Evolutionary conservation across 441 rosid species (phyloP), one percentile per base, ranked within the genome.

Genomic region (Gossypium laxum): DNA sequence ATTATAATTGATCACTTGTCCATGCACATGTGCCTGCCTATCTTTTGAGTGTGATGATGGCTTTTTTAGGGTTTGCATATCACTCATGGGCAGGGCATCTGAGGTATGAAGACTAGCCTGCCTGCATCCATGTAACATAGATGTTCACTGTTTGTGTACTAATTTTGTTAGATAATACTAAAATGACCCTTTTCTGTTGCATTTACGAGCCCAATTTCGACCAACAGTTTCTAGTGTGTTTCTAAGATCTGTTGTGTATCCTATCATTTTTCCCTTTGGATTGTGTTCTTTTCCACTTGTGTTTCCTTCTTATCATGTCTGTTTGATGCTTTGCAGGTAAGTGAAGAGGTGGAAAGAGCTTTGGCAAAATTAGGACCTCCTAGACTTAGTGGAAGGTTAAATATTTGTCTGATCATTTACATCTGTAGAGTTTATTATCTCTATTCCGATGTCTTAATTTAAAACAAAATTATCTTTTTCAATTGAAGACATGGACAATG

Each of bases 311-410:
- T 55, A 38, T 38, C 2, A 60, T 58, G 71, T 57, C 14, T 30
- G 30, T 70, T 74, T 82, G 76, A 47, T 76, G 69, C 69, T 63
- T 60, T 76, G 72, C 84, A 95, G 99, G 99, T 95, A 21, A 95
- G 99, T 5, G 99, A 95, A 81, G 99, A 95, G 80, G 97, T 95
- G 17, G 62, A 57, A 57, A 57, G 62, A 56, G 61, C 62, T 57
- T 57, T 57, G 62, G 62, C 62, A 22, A 95, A 90, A 83, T 45
- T 92, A 78, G 98, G 92, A 14, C 96, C 97, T 75, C 85, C 99
- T 68, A 86, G 93, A 82, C 84, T 91, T 71, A 83, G 70, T 82
- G 95, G 95, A 84, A 85, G 95, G 99, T 90, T 72, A 17, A 18
- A 70, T 56, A 50, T 63, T 22, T 45, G 65, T 70, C 64, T 70